These are phyloP conservation scores for Mycena rosella DNA, from an alignment of 768 basidiomycete genomes.

Conservation along the genomic window DNA sequence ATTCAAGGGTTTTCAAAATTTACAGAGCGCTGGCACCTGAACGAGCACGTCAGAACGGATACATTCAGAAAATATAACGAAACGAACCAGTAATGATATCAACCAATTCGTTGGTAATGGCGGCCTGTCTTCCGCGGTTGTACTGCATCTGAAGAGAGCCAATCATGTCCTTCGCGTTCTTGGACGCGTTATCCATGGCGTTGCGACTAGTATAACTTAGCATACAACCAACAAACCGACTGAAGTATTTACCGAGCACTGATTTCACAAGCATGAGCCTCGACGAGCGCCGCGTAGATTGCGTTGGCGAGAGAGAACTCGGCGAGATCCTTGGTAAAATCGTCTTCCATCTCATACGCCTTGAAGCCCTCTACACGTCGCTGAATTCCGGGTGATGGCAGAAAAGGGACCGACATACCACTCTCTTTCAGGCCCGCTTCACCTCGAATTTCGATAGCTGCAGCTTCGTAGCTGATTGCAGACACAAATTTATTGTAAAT, in stretches of 20 bases:
- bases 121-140: slow-evolving; percentile 98
- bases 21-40: slow-evolving; percentile 38
- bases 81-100: slow-evolving; percentile 90
- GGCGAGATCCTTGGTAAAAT: slow-evolving; percentile 91
- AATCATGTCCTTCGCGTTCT: slow-evolving; percentile 98
- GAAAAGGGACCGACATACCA: slow-evolving; percentile 60
- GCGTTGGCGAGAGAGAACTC: slow-evolving; percentile 98
- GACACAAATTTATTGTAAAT: slow-evolving; percentile 91
- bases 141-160: slow-evolving; percentile 89
- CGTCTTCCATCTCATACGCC: slow-evolving; percentile 98
- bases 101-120: slow-evolving; percentile 95
- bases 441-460: slow-evolving; percentile 81
- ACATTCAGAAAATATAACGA: neutral
- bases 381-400: neutral
- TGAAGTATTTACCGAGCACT: slow-evolving; percentile 76
- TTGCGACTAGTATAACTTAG: slow-evolving; percentile 72
- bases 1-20: neutral
- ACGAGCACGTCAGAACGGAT: slow-evolving; percentile 10
- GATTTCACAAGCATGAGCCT: slow-evolving; percentile 96
- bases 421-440: slow-evolving; percentile 86
- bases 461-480: slow-evolving; percentile 91
- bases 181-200: slow-evolving; percentile 99
- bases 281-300: slow-evolving; percentile 93
- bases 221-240: neutral
- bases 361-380: slow-evolving; percentile 71